Evolutionary conservation across 495 filamentous ascomycete species (phyloP), one percentile per base, ranked within the genome.

Genomic region (Parmelia sp.): DNA sequence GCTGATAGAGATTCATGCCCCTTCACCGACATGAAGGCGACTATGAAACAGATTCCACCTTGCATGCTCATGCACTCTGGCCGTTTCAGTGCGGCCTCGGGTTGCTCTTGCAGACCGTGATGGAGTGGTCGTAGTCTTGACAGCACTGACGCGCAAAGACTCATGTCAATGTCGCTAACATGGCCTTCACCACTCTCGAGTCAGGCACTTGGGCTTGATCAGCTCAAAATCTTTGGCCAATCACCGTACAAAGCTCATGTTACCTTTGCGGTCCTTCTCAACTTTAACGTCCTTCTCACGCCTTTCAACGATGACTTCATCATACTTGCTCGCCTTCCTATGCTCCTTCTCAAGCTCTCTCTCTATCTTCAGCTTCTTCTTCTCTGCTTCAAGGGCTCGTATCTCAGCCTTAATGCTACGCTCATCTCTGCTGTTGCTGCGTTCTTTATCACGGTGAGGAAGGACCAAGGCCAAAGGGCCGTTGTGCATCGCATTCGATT

Each of bases 211-310:
- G 63, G 33, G 67, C 57, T 33, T 25, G 55, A 66, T 75, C 57
- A 71, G 65, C 61, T 53, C 68, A 65, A 59, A 71, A 64, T 58
- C 58, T 67, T 44, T 36, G 64, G 31, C 51, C 58, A 33, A 44
- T 58, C 25, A 62, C 23, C 74, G 67, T 68, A 78, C 74, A 75
- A 88, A 82, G 76, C 80, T 83, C 80, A 89, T 80, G 87, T 81
- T 91, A 95, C 92, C 90, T 88, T 83, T 90, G 76, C 86, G 86
- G 72, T 96, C 89, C 79, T 86, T 88, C 76, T 88, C 86, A 67
- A 94, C 78, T 69, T 90, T 82, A 27, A 88, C 70, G 17, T 84
- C 73, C 60, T 84, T 79, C 63, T 82, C 76, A 63, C 69, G 67
- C 10, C 71, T 53, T 68, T 83, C 82, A 67, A 76, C 77, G 58